Percentiles rank a stretch among this genome's conserved stretches.
phyloP scores from a whole-genome alignment of 805 yeast species.

The Metschnikowia dekortorum region DNA sequence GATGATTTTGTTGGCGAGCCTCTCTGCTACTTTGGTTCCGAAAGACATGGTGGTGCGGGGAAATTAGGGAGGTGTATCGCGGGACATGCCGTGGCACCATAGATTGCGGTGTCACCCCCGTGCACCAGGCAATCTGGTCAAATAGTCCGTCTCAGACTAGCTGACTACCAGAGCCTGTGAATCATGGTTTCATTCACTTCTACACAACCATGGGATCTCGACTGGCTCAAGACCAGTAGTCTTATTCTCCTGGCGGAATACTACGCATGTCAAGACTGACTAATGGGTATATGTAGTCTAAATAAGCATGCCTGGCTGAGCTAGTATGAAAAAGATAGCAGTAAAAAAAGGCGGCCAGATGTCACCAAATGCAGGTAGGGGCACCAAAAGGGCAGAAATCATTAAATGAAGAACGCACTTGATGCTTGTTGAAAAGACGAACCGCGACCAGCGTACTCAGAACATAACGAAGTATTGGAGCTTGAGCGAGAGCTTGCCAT shows the following conservation, averaged over 20 bases:
- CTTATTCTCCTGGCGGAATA: too few relatives aligned
- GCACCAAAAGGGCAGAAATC: not conserved
- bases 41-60: slow-evolving; percentile 25
- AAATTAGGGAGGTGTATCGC: not conserved
- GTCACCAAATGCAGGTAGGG: not conserved
- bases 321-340: too few relatives aligned
- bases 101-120: too few relatives aligned
- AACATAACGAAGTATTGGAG: slow-evolving; percentile 13
- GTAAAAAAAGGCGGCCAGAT: not conserved
- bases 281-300: too few relatives aligned
- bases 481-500: slow-evolving; percentile 10
- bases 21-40: slow-evolving; percentile 35
- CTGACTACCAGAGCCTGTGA: too few relatives aligned
- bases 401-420: slow-evolving; percentile 26
- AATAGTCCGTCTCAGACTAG: too few relatives aligned
- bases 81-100: not conserved
- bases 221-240: too few relatives aligned
- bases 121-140: too few relatives aligned
- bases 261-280: too few relatives aligned
- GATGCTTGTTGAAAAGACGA: slow-evolving; percentile 30
- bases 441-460: slow-evolving; percentile 22
- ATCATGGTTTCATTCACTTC: too few relatives aligned
- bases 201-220: too few relatives aligned
- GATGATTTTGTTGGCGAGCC: slow-evolving; percentile 34
- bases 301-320: too few relatives aligned